Base-by-base conservation (phyloP, 805 yeast genomes). In the Starmerella khaoyaiensis region DNA sequence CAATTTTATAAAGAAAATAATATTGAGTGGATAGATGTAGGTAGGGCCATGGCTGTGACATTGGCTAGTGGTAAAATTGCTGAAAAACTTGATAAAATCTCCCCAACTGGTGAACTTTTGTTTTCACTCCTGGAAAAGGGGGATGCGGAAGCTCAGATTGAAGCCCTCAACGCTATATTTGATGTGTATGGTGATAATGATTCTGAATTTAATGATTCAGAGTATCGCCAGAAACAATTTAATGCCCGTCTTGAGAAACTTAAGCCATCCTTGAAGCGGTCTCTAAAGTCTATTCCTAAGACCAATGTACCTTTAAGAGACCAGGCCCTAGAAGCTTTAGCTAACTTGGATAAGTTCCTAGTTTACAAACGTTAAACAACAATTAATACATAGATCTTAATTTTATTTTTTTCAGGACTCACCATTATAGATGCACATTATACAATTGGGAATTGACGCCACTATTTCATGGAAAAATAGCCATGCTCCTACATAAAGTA, bases 401-500 rank as follows among this genome's bases (percentile, higher is more conserved):
- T 1, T 20, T 26, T 3, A 25, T 21, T 4, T 30, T n/a, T n/a
- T n/a, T n/a, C n/a, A n/a, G n/a, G n/a, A n/a, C n/a, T n/a, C n/a
- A n/a, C n/a, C n/a, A n/a, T n/a, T n/a, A n/a, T n/a, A n/a, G n/a
- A n/a, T n/a, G n/a, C n/a, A n/a, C n/a, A n/a, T n/a, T n/a, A n/a
- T n/a, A n/a, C n/a, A n/a, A n/a, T n/a, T n/a, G n/a, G n/a, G n/a
- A 18, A 23, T 21, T 11, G 50, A 53, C 16, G 50, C 41, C 5
- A 51, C 12, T 9, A 42, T 35, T 33, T 54, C 55, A 31, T 57
- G 60, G 15, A 53, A 21, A 1, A 54, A 41, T 11, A 57, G 42
- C 97, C 97, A 90, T 3, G 76, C 74, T 2, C 74, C 72, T 47
- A 77, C 76, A 55, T 78, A 90, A 24, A 93, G 67, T 4, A 90